phyloP scores from a whole-genome alignment of 169 alveolate genomes.

The Babesia ovis region DNA sequence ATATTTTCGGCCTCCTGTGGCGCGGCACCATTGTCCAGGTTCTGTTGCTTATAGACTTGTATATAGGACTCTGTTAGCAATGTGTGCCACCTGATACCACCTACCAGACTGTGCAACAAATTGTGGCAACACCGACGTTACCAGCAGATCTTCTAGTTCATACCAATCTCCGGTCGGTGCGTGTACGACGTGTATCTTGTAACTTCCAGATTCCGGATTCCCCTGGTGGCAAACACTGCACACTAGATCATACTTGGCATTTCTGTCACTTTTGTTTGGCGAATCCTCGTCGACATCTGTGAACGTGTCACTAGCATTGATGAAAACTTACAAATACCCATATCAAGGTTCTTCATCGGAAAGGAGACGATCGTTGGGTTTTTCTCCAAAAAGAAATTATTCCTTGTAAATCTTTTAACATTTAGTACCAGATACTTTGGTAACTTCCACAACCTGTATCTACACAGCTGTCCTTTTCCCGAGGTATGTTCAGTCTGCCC shows the following conservation, averaged over 20 bases:
- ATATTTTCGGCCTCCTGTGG: conserved; percentile 10
- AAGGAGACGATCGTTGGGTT: conserved; percentile 98
- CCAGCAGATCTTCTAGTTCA: conserved; percentile 94
- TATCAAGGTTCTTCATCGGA: conserved; percentile 91
- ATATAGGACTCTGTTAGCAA: conserved; percentile 43
- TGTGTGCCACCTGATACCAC: neutral
- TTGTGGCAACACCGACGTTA: conserved; percentile 94
- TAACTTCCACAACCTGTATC: conserved; percentile 73
- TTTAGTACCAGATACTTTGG: conserved; percentile 92
- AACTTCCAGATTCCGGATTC: conserved; percentile 90
- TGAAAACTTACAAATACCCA: conserved; percentile 73
- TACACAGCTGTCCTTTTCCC: conserved; percentile 50
- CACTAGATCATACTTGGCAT: conserved; percentile 87
- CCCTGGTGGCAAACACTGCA: conserved; percentile 96
- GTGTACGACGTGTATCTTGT: conserved; percentile 88
- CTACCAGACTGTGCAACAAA: conserved; percentile 90
- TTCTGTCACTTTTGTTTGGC: neutral
- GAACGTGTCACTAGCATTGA: neutral
- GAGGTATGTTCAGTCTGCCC: conserved; percentile 90
- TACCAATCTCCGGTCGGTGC: conserved; percentile 94
- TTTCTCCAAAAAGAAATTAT: conserved; percentile 95
- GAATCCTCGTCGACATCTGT: conserved; percentile 44
- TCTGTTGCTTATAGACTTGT: conserved; percentile 60
- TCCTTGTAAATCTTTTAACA: conserved; percentile 91
- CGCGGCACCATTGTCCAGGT: conserved; percentile 20